These are phyloP conservation scores for Tricholoma hemisulphureum DNA, from an alignment of 768 basidiomycete genomes.

Conservation along the genomic window DNA sequence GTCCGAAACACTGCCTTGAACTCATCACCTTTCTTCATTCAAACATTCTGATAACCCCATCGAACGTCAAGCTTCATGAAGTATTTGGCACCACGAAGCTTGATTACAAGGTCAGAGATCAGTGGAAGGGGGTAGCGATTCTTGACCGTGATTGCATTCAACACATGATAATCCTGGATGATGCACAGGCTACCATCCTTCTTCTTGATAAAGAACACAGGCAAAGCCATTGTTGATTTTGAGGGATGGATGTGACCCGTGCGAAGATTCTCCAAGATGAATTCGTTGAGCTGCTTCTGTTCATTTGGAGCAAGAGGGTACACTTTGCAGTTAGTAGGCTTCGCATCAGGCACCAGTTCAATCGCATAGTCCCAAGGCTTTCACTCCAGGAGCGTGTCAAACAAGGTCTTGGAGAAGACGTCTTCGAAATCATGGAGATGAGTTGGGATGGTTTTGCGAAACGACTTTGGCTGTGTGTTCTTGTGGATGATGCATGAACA, in stretches of 20 bases:
- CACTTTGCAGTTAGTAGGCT: neutral
- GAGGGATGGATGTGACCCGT: neutral
- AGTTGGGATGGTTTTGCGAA: too few species aligned
- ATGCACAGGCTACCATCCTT: neutral
- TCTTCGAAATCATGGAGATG: neutral
- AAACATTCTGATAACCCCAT: slow-evolving; percentile 2
- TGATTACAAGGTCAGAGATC: neutral
- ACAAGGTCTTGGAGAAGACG: too few species aligned
- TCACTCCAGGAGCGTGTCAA: neutral
- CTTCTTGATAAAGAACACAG: neutral
- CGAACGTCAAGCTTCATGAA: slow-evolving; percentile 36
- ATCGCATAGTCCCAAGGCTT: slow-evolving; percentile 15
- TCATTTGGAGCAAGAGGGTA: slow-evolving; percentile 5
- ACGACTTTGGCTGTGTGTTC: too few species aligned
- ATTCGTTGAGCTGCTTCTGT: neutral
- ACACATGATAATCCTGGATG: neutral
- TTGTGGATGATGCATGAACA: too few species aligned
- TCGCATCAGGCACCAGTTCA: slow-evolving; percentile 9
- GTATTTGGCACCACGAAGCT: slow-evolving; percentile 16
- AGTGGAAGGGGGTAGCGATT: too few species aligned
- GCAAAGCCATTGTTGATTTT: neutral
- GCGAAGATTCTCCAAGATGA: neutral
- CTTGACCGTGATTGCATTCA: neutral
- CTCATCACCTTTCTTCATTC: slow-evolving; percentile 28
- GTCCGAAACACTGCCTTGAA: slow-evolving; percentile 41